Evolutionary conservation across 1,139 yeast genomes (phyloP), one percentile per base, ranked within the genome.

Genomic region (Kodamaea suecica): DNA sequence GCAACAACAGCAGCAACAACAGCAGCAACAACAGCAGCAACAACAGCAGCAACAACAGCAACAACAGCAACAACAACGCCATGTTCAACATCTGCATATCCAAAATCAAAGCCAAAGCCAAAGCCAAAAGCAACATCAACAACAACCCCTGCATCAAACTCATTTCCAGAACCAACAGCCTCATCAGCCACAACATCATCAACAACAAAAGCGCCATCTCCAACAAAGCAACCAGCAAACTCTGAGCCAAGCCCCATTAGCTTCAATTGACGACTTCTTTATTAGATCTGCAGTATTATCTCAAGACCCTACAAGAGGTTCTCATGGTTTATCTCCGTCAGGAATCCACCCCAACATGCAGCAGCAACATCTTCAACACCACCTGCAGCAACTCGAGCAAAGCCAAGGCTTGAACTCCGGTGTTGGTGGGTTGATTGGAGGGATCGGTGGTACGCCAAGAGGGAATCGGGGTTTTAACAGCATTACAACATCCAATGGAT

Each of bases 181-280:
- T 14, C 30, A 27, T 8, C 36, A 34, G 11, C 38, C 33, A 19
- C 29, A 26, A 14, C 37, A 23, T 12, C 41, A 31, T 27, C 28
- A 12, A 6, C 39, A 37, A n/a, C 38, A 34, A 12, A 12, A n/a
- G n/a, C n/a, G n/a, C 24, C 37, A 23, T 12, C 41, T 29, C 25
- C 28, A 12, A 6, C 39, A 37, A n/a, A 36, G 31, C n/a, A 12
- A 39, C 8, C 45, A 39, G 19, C 41, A 39, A 23, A 31, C 17
- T 29, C 39, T 29, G 27, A 39, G 40, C 8, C 42, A 39, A 8
- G 38, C 40, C 4, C 45, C 42, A 16, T 45, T 57, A 5, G 47
- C 61, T 3, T 50, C 58, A 11, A 60, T 64, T n/a, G 70, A 64
- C 36, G 70, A 64, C 13, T 63, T 61, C 38, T 59, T 64, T 43